A percentile compares a stretch with the other conserved stretches of the same genome.
phyloP scores from a whole-genome alignment of 768 basidiomycete species.

The Mycena chlorophos region DNA sequence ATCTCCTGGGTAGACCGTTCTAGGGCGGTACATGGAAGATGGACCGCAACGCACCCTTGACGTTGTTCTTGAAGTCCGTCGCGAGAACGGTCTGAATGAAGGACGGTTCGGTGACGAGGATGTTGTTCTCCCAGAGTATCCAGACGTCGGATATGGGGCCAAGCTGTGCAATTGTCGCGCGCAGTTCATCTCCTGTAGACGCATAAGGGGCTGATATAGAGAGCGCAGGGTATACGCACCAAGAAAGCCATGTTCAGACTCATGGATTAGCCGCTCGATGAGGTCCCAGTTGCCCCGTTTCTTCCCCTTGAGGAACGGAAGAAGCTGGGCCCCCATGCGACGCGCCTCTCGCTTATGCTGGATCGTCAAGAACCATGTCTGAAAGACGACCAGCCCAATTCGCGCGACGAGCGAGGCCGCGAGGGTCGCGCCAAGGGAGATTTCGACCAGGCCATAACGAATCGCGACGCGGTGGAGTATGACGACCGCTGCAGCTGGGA shows the following conservation, averaged over 20 bases:
- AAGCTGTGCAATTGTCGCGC: neutral
- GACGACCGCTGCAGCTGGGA: neutral
- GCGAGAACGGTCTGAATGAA: constrained; percentile 30
- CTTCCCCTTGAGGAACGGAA: constrained; percentile 1
- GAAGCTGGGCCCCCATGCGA: constrained; percentile 3
- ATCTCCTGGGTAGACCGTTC: neutral
- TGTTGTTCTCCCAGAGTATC: constrained; percentile 8
- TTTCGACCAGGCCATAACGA: neutral
- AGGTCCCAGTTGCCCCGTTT: constrained; percentile 19
- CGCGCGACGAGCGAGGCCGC: neutral
- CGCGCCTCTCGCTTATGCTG: neutral
- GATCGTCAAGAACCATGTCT: neutral
- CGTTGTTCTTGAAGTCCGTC: constrained; percentile 30
- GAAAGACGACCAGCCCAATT: neutral
- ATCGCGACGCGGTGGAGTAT: neutral
- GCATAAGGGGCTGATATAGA: neutral
- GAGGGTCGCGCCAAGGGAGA: neutral
- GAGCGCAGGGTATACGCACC: neutral
- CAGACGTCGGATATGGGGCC: constrained; percentile 18
- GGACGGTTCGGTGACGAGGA: constrained; percentile 21
- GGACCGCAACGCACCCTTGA: constrained; percentile 22
- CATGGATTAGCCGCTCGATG: neutral
- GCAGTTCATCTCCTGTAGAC: constrained; percentile 1
- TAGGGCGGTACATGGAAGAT: neutral
- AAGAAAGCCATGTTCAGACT: constrained; percentile 1